These are phyloP conservation scores for Golubevia pallescens DNA, from an alignment of 1,284 basidiomycete genomes.

Conservation along the genomic window DNA sequence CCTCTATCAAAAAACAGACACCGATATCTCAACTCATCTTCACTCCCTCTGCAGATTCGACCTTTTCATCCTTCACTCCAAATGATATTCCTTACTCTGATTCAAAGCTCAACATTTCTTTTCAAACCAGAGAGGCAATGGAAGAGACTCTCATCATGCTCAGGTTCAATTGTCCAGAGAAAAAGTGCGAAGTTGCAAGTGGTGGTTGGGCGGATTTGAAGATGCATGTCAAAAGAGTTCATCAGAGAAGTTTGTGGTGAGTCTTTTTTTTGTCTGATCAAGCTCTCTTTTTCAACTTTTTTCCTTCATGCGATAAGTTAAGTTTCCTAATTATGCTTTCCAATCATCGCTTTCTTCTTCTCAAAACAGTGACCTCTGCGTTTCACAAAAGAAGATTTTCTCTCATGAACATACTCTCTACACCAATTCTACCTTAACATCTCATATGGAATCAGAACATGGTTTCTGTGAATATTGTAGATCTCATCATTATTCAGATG, in stretches of 20 bases:
- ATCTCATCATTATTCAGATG: constrained; percentile 50
- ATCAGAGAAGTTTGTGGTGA: constrained; percentile 32
- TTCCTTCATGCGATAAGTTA: too few species aligned
- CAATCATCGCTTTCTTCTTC: background rate
- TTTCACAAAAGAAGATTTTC: constrained; percentile 60
- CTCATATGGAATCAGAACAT: constrained; percentile 49
- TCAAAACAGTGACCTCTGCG: constrained; percentile 58
- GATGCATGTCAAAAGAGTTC: constrained; percentile 42
- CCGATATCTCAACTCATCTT: constrained; percentile 53
- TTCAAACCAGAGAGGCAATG: constrained; percentile 50
- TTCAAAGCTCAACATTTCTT: constrained; percentile 47
- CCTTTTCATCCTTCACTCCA: constrained; percentile 39
- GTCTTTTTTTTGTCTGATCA: too few species aligned
- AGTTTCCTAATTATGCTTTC: too few species aligned
- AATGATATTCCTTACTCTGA: constrained; percentile 46
- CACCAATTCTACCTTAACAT: constrained; percentile 38
- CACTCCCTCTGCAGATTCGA: constrained; percentile 31
- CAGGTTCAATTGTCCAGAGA: constrained; percentile 57
- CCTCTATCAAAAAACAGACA: constrained; percentile 8
- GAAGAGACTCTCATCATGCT: constrained; percentile 53
- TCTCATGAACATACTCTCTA: constrained; percentile 59
- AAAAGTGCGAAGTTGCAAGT: constrained; percentile 45
- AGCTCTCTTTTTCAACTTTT: too few species aligned
- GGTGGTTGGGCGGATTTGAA: constrained; percentile 51
- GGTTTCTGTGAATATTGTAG: constrained; percentile 56